Evolutionary conservation across 352 stramenopile species (phyloP), one percentile per base, ranked within the genome.

Genomic region (Pythium aristosporum): DNA sequence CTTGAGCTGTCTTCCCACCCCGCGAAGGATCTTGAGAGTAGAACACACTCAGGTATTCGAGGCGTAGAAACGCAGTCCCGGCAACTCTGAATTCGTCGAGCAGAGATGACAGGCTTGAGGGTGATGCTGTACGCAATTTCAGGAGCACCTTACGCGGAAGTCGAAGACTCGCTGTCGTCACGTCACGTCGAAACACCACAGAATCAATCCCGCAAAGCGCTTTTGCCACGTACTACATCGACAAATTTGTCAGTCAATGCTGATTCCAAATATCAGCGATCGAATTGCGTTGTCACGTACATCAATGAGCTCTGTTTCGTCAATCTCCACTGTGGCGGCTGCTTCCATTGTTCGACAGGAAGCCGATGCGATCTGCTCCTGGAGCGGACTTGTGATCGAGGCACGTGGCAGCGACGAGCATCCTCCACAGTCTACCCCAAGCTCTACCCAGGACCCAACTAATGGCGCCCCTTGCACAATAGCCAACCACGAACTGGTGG

Each of bases 171-270:
- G 73, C 80, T 7, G 72, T 70, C 10, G 54, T 32, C 5, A 79
- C 36, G 57, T 85, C 69, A 36, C 72, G 66, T 30, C 76, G 72
- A 46, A 86, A 87, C 32, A 89, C 47, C 34, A 77, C 74, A 8
- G 83, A 92, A 2, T 88, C 76, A 36, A 92, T 71, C n/a, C 81
- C 83, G 67, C 71, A 80, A 5, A 92, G 61, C 46, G 73, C 78
- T 63, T 74, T 75, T n/a, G 89, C 48, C 2, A 71, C 72, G 69
- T 85, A 79, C 83, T 92, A 44, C 2, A 34, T 28, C 36, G n/a
- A 20, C 13, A 20, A 10, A 46, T 46, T 46, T 46, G 13, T 46
- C 39, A 18, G 39, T 44, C 39, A 44, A 18, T 7, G 16, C 13
- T 18, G 39, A 39, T 34, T 20, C 5, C 20, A 43, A 39, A 7